Percentiles rank a stretch among this genome's conserved stretches.
Evolutionary conservation across 345 rosid species (phyloP).

Genomic region (Salix caprea): DNA sequence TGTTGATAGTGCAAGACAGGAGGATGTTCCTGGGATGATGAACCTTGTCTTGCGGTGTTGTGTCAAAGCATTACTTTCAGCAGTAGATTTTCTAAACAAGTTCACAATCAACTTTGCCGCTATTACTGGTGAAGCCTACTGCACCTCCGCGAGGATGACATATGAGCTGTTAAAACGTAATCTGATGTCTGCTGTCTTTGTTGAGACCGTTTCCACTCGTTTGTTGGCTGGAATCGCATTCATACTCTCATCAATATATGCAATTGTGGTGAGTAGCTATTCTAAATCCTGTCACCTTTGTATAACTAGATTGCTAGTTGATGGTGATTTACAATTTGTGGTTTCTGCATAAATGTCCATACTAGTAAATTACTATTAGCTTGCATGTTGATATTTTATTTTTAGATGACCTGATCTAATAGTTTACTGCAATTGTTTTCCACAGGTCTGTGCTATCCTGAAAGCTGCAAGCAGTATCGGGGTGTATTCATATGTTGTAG

Average conservation of each 20-base stretch:
- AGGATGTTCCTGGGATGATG: conserved; percentile 63
- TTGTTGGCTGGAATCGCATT: conserved; percentile 64
- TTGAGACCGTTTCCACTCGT: conserved; percentile 80
- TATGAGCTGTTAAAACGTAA: conserved; percentile 84
- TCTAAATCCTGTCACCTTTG: background rate
- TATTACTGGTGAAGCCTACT: conserved; percentile 85
- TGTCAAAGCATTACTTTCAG: conserved; percentile 51
- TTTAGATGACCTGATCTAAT: background rate
- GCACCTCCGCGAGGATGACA: conserved; percentile 83
- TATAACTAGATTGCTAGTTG: background rate
- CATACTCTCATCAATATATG: conserved; percentile 74
- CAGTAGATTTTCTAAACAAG: conserved; percentile 79
- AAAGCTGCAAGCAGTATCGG: conserved; percentile 60
- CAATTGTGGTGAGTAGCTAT: conserved; percentile 54
- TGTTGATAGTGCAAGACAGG: conserved; percentile 76
- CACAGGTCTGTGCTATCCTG: conserved; percentile 66
- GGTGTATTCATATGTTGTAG: conserved; percentile 49
- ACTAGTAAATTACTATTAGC: background rate
- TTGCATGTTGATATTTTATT: background rate
- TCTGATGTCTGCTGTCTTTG: conserved; percentile 83
- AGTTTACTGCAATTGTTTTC: background rate
- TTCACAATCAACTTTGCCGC: conserved; percentile 92
- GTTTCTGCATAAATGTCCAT: background rate
- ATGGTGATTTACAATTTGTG: background rate
- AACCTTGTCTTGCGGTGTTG: conserved; percentile 58